Evolutionary conservation across 176 grass and related monocot genomes (phyloP).

Genomic region (Alopecurus myosuroides): DNA sequence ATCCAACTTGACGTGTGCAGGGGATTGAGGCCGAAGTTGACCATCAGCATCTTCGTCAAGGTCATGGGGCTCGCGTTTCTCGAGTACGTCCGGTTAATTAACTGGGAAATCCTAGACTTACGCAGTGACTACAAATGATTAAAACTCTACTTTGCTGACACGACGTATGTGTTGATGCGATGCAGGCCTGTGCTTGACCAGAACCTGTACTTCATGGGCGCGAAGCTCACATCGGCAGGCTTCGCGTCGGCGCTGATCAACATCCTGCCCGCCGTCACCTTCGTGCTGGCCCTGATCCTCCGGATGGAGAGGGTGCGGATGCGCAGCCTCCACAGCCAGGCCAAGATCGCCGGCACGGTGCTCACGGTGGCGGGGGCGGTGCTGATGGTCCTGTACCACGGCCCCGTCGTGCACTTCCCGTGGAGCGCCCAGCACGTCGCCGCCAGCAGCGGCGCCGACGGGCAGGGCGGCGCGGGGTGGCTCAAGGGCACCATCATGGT

Average conservation of each 20-base stretch:
- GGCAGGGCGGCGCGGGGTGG: slow-evolving; percentile 25
- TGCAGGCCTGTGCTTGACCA: slow-evolving; percentile 83
- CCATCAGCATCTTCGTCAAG: slow-evolving; percentile 58
- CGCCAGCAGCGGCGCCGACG: background rate
- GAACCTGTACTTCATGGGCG: slow-evolving; percentile 81
- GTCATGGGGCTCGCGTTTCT: slow-evolving; percentile 55
- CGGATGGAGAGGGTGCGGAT: slow-evolving; percentile 73
- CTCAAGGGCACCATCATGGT: slow-evolving; percentile 67
- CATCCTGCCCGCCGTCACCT: slow-evolving; percentile 80
- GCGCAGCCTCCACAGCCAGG: slow-evolving; percentile 68
- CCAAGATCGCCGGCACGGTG: slow-evolving; percentile 68
- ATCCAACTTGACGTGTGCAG: slow-evolving; percentile 23
- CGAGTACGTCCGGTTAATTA: slow-evolving; percentile 33
- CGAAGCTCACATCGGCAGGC: slow-evolving; percentile 55
- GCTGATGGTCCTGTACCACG: slow-evolving; percentile 90
- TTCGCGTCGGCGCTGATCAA: slow-evolving; percentile 73
- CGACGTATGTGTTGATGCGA: background rate
- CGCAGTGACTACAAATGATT: background rate
- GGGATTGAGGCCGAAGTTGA: slow-evolving; percentile 59
- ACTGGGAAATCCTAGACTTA: background rate
- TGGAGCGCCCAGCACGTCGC: slow-evolving; percentile 43
- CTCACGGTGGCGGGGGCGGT: slow-evolving; percentile 66
- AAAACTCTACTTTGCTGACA: background rate
- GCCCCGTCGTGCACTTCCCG: slow-evolving; percentile 56
- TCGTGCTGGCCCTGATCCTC: slow-evolving; percentile 59